Base-by-base conservation (phyloP, 176 grass and related monocot species). In the Paspalum notatum region DNA sequence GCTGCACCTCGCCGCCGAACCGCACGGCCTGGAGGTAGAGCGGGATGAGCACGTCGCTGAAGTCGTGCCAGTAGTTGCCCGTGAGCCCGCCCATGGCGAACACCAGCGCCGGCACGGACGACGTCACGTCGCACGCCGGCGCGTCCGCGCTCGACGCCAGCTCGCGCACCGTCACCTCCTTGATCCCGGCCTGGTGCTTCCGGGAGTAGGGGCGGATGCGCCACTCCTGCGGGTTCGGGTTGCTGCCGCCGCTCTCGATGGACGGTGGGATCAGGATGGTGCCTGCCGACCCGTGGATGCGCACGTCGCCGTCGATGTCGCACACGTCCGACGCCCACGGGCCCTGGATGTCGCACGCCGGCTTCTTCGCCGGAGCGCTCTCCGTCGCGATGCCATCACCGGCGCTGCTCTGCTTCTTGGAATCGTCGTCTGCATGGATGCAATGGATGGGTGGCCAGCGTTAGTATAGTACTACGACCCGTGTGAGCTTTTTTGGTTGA, bases 61-160 rank as follows among this genome's bases (percentile, higher is more conserved):
- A 91, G 66, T 95, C 93, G 79, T 95, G 93, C 93, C 93, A 95
- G 83, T 95, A 95, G 85, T 95, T 95, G 68, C 93, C 93, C 1
- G 82, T 90, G 9, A 90, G 87, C 14, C 93, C 93, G 62, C 93
- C 93, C 80, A 90, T 86, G 79, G 93, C 93, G 14, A 95, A 60
- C 57, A 95, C 87, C 75, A 95, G 9, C 9, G 90, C 93, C 20
- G 93, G 93, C 2, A 95, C 83, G 9, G 62, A 9, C 6, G 85
- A 77, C 17, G 63, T 84, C 0, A 86, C 82, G 13, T 71, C 83
- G 84, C 93, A 95, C 18, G 64, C 20, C 0, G 85, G 90, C 12
- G 85, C 90, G 25, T 84, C 81, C 0, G 62, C 56, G 2, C 65
- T 45, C 1, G 62, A 17, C 8, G 55, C n/a, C 38, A 95, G 77